Evolutionary conservation across 345 rosid genomes (phyloP).

Genomic region (Dipteronia dyeriana): DNA sequence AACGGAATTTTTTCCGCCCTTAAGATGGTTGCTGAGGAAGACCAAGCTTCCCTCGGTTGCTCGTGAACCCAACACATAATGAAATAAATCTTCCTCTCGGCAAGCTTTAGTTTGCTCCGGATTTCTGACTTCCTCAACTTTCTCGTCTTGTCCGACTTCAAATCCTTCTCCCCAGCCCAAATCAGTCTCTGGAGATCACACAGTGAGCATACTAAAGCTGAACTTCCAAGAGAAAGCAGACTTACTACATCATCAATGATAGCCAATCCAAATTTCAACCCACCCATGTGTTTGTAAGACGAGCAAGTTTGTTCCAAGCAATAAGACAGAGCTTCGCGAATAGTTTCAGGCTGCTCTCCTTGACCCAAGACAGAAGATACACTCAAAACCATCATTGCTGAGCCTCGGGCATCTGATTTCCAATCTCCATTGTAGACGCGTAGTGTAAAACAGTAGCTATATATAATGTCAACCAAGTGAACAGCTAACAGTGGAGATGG

Average conservation of each 20-base stretch:
- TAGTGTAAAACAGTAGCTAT: conserved; percentile 75
- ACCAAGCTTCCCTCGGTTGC: conserved; percentile 68
- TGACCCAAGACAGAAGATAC: conserved; percentile 74
- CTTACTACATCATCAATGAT: conserved; percentile 59
- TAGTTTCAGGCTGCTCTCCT: conserved; percentile 59
- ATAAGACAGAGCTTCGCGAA: conserved; percentile 59
- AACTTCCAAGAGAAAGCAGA: conserved; percentile 55
- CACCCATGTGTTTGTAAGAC: conserved; percentile 66
- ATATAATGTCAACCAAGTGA: conserved; percentile 74
- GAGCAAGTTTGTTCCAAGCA: conserved; percentile 87
- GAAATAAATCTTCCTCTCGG: conserved; percentile 76
- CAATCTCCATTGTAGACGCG: conserved; percentile 92
- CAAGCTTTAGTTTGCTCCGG: conserved; percentile 65
- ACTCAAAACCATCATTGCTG: conserved; percentile 54
- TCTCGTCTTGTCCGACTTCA: conserved; percentile 40
- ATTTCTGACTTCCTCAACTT: conserved; percentile 47
- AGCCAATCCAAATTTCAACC: conserved; percentile 63
- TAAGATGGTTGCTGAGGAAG: conserved; percentile 50
- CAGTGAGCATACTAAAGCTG: conserved; percentile 63
- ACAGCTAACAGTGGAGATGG: conserved; percentile 74
- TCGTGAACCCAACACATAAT: conserved; percentile 91
- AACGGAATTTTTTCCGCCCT: conserved; percentile 52
- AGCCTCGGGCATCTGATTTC: conserved; percentile 68
- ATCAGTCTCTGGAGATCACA: conserved; percentile 78
- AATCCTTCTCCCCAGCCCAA: conserved; percentile 51